Conservation (phyloP, 306 rosid genomes). For the Dryas drummondii region DNA sequence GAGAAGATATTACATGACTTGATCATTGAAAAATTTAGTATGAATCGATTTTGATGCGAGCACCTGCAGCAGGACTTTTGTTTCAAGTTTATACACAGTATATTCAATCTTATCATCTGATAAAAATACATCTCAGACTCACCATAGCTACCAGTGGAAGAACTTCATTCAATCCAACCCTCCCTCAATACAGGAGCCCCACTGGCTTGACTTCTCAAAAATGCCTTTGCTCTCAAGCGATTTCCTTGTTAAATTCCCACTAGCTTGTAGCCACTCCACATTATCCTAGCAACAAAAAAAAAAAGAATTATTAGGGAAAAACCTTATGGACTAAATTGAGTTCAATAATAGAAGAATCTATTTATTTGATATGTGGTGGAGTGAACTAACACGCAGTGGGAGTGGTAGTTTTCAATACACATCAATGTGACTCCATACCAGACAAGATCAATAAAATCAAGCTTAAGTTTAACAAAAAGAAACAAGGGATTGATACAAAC, state of each 20-base stretch:
- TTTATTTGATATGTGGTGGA: not conserved
- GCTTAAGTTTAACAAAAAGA: not conserved
- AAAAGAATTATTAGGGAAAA: not conserved
- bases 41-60: not conserved
- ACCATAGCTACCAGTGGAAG: not conserved
- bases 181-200: conserved; percentile 27
- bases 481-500: conserved; percentile 35
- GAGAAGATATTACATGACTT: not conserved
- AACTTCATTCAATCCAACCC: conserved; percentile 24
- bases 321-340: not conserved
- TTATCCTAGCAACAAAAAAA: not conserved
- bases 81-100: not conserved
- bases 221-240: conserved; percentile 27
- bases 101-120: not conserved
- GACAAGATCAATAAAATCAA: not conserved
- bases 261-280: conserved; percentile 14
- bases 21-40: no score
- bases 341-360: not conserved
- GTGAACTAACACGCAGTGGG: not conserved
- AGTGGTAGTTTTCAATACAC: not conserved
- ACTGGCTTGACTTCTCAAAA: conserved; percentile 30
- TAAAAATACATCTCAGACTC: not conserved
- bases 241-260: conserved; percentile 42
- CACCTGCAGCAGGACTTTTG: not conserved
- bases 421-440: not conserved